Evolutionary conservation across 257 asterid species (phyloP), one percentile per base, ranked within the genome.

Genomic region (Thymus quinquecostatus): DNA sequence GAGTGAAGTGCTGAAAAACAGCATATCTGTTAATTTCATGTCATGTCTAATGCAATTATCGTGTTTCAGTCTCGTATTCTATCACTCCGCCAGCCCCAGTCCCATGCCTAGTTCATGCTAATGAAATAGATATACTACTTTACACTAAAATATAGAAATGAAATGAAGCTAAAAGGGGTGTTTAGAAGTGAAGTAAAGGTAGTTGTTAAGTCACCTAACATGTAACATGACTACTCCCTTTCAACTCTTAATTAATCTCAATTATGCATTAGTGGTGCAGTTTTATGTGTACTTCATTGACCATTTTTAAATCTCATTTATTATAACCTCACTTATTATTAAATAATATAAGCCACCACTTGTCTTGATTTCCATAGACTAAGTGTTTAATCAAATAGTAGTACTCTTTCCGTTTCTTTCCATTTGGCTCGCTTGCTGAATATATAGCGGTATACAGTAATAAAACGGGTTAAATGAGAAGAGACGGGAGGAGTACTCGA

Each of bases 171-270:
- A 27, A 74, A 29, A 36, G 56, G 5, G 45, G 48, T 48, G 64
- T 53, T 48, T 68, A 30, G 54, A 60, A 70, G 75, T 79, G 75
- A 75, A 73, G 66, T 61, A 29, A 71, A 80, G 69, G 75, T 71
- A 77, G 81, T 67, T 47, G 81, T 75, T 71, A 66, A 75, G 78
- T 67, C 70, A 71, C 78, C 80, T 75, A 75, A 68, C 83, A 66
- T 67, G 78, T 75, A 75, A 75, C 74, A 76, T 72, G 80, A 69
- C 81, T 38, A 65, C 54, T 67, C 75, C 34, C 57, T 66, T 66
- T 61, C 69, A 40, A 30, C 55, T 68, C 71, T 69, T 72, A 61
- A 68, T 64, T 75, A 62, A 76, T 69, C 72, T 63, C 76, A 76
- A 64, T 69, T 71, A 63, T 71, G 74, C 65, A 74, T 66, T 12